Evolutionary conservation across 345 rosid genomes (phyloP), one percentile per base, ranked within the genome.

Genomic region (Mangifera indica): DNA sequence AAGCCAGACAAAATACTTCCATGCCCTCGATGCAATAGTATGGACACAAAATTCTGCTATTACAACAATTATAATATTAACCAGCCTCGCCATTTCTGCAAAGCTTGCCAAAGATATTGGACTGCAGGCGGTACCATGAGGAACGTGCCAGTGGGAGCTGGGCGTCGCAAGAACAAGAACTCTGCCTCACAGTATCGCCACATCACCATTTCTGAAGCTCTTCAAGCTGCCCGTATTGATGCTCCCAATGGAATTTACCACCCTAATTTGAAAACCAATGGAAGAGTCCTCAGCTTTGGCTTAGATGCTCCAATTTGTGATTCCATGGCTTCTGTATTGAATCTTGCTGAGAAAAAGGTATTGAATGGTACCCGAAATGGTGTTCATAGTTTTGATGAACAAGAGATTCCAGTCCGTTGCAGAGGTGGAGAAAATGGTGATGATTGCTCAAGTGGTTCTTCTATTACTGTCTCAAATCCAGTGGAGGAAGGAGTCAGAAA

Each of bases 101-200:
- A 88, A 69, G 88, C 96, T 15, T 93, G 98, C 79, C 98, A 93
- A 75, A 86, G 98, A 74, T 93, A 93, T 69, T 93, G 97, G 97
- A 93, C 97, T 5, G 93, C 96, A 0, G 96, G 98, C 6, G 98
- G 98, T 3, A 88, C 93, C 44, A 91, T 93, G 98, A 91, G 98
- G 76, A 93, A 88, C 57, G 92, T 91, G 1, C 92, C 98, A 0
- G 90, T 93, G 0, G 98, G 97, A 13, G 97, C 98, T 14, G 98
- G 98, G 9, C 88, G 98, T 6, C 84, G 98, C 81, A 93, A 89
- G 86, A 91, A 88, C 85, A 93, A 91, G 86, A 89, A 80, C 72
- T 80, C 89, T 12, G 80, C 89, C 9, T 82, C 87, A 14, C 92
- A 84, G 22, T 86, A 84, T 73, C 89, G 75, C 10, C 93, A 89